Evolutionary conservation across 192 early-diverging fungal genomes (phyloP).

Genomic region (Podila verticillata): DNA sequence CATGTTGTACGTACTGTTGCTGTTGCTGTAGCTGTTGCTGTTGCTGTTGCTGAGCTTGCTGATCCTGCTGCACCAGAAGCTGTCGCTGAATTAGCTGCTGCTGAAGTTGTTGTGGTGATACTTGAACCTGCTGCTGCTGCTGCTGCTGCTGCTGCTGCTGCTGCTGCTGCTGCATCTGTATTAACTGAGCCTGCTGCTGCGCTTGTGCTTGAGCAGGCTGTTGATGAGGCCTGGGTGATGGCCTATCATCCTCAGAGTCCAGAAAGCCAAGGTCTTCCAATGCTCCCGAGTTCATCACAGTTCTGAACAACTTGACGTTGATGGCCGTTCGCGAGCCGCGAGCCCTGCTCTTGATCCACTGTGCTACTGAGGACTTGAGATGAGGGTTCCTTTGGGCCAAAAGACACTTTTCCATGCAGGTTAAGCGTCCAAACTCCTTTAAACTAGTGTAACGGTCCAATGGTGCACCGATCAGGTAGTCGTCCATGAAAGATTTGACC

Average conservation of each 20-base stretch:
- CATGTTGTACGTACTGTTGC: not conserved
- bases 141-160: not conserved
- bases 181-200: not conserved
- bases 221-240: too few relatives aligned
- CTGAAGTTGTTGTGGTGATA: too few relatives aligned
- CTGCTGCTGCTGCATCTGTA: not conserved
- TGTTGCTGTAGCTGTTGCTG: not conserved
- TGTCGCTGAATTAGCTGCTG: too few relatives aligned
- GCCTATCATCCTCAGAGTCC: too few relatives aligned
- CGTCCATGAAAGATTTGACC: constrained; percentile 56
- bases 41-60: not conserved
- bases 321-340: constrained; percentile 17
- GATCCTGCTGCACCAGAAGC: too few relatives aligned
- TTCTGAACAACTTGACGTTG: constrained; percentile 33
- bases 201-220: not conserved
- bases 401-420: constrained; percentile 55
- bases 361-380: constrained; percentile 23
- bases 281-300: constrained; percentile 27
- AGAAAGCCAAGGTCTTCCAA: constrained; percentile 1
- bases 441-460: constrained; percentile 40
- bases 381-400: constrained; percentile 45
- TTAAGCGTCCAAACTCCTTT: constrained; percentile 36
- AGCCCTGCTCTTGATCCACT: constrained; percentile 32
- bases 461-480: constrained; percentile 51
- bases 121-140: not conserved